These are phyloP conservation scores for Apophysomyces elegans DNA, from an alignment of 371 early-diverging fungal species.

Conservation along the genomic window DNA sequence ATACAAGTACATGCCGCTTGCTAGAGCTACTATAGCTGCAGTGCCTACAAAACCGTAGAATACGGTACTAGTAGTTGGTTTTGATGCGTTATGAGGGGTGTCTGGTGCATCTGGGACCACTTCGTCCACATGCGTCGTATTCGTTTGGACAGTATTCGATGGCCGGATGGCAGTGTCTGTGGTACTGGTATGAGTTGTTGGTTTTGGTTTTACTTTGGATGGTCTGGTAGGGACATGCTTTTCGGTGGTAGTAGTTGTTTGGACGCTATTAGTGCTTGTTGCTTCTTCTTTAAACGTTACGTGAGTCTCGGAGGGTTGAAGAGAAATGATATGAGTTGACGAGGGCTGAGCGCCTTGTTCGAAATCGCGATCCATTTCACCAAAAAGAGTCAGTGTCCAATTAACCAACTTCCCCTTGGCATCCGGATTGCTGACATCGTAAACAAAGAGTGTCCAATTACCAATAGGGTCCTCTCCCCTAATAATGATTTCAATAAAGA, in stretches of 20 bases:
- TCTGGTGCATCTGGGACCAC: not conserved
- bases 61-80: conserved; percentile 11
- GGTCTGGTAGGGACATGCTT: conserved; percentile 22
- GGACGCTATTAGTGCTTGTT: not conserved
- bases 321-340: conserved; percentile 8
- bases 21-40: conserved; percentile 25
- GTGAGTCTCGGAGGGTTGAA: conserved; percentile 3
- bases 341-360: conserved; percentile 31
- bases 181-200: conserved; percentile 13
- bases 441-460: conserved; percentile 80
- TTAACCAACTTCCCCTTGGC: conserved; percentile 53
- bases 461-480: conserved; percentile 89
- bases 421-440: conserved; percentile 51
- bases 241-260: not conserved
- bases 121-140: not conserved
- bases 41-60: conserved; percentile 27
- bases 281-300: conserved; percentile 4
- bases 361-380: conserved; percentile 52
- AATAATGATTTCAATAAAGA: not conserved
- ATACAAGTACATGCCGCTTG: conserved; percentile 25
- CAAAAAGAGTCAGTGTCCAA: conserved; percentile 74
- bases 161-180: not conserved
- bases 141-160: not conserved
- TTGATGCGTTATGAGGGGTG: not conserved
- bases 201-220: conserved; percentile 25